Base-by-base conservation (phyloP, 2,329 filamentous ascomycete species). In the Neophaeococcomyces aloes region DNA sequence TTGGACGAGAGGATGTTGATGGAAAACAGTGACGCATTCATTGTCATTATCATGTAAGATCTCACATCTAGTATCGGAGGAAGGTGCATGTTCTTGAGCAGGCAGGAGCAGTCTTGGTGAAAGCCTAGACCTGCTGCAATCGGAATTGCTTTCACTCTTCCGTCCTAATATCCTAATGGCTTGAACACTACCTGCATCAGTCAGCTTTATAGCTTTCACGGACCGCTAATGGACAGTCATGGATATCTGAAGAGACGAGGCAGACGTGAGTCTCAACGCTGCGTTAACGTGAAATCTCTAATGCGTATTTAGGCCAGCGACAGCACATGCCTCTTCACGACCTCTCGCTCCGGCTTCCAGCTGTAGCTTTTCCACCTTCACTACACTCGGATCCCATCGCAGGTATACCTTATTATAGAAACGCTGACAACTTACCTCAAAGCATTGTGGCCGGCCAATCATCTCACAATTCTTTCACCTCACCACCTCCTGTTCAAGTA, bases 401-500 rank as follows among this genome's bases (percentile, higher is more conserved):
- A 11, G 29, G 29, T 17, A 29, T 41, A 13, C 38, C 38, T 7
- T 32, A 41, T 25, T 41, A 41, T 33, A 13, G 38, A 21, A n/a
- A 23, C 7, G 10, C 38, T 10, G 38, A 41, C 6, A 41, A 41
- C n/a, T 7, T 25, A 5, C 29, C 38, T 23, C 17, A 31, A n/a
- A n/a, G n/a, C n/a, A n/a, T n/a, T n/a, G n/a, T n/a, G n/a, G n/a
- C n/a, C n/a, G n/a, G n/a, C n/a, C n/a, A n/a, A n/a, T n/a, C n/a
- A n/a, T n/a, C n/a, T n/a, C n/a, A n/a, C n/a, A n/a, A n/a, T n/a
- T n/a, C 38, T 14, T 33, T 11, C 6, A 10, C 10, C 15, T 41
- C 38, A 7, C 21, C 36, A 38, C 19, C 19, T 7, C 19, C 19
- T 17, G 19, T 29, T 4, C 36, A 38, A 23, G 36, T 15, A 38